Base-by-base conservation (phyloP, 73 alveolate genomes). In the Vitrella brassicaformis region DNA sequence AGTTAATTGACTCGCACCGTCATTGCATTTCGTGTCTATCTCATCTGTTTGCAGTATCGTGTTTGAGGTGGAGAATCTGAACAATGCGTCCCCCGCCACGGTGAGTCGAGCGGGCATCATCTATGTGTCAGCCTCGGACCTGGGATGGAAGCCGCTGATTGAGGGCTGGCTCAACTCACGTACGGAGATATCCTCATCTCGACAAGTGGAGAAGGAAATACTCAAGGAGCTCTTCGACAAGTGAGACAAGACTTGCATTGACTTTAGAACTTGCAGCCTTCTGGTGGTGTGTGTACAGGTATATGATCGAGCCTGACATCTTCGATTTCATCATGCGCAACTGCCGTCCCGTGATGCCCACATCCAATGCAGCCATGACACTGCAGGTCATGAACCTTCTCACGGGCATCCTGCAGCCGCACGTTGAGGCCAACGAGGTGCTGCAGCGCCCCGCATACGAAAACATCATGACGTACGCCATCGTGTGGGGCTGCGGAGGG, bases 1-100 rank as follows among this genome's bases (percentile, higher is more conserved):
- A n/a, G n/a, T n/a, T n/a, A n/a, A n/a, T n/a, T n/a, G n/a, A n/a
- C n/a, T n/a, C n/a, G n/a, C n/a, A n/a, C n/a, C n/a, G n/a, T n/a
- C n/a, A n/a, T n/a, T n/a, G n/a, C n/a, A n/a, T n/a, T n/a, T n/a
- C n/a, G n/a, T n/a, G n/a, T n/a, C n/a, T n/a, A n/a, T n/a, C n/a
- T n/a, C n/a, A n/a, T n/a, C n/a, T n/a, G n/a, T 14, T 8, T 88
- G 97, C 84, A 93, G 94, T 88, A 93, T 97, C 80, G 99, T 96
- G 71, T 96, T 97, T 92, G 99, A 97, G 89, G 98, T 95, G 39
- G 98, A 96, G 88, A 93, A 96, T 83, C 94, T 97, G 72, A 90
- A 95, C 80, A 96, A 96, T 81, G 99, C 99, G 80, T 97, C 99
- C 30, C 98, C 99, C n/a, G 99, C 99, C 70, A 97, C 99, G 66